Percentiles rank a stretch among this genome's conserved stretches.
These are phyloP conservation scores for Puccinia polysora DNA, from an alignment of 1,284 basidiomycete species.

Conservation along the genomic window DNA sequence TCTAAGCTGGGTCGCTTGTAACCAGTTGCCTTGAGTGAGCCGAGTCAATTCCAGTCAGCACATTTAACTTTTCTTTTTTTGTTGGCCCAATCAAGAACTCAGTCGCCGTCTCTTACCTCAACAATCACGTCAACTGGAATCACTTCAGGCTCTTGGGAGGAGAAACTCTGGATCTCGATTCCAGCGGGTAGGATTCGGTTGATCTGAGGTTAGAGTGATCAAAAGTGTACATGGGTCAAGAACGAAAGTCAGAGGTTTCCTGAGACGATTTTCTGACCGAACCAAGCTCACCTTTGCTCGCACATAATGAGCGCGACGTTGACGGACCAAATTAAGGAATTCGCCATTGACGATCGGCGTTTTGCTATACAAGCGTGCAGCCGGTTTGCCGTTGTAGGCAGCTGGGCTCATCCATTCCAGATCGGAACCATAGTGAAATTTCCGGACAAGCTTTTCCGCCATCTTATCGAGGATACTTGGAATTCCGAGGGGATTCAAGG, in stretches of 20 bases:
- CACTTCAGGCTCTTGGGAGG: not conserved
- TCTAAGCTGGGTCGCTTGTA: slow-evolving; percentile 17
- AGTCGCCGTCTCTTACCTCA: slow-evolving; percentile 5
- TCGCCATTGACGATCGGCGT: slow-evolving; percentile 40
- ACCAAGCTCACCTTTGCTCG: slow-evolving; percentile 1
- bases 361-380: slow-evolving; percentile 16
- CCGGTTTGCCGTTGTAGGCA: not conserved
- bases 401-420: slow-evolving; percentile 27
- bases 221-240: not conserved
- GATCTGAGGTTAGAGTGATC: not conserved
- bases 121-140: slow-evolving; percentile 31
- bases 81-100: too few species aligned
- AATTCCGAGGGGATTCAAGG: not conserved
- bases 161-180: slow-evolving; percentile 1
- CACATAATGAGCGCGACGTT: slow-evolving; percentile 25
- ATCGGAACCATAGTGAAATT: slow-evolving; percentile 21
- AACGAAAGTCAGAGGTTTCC: not conserved
- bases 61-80: not conserved
- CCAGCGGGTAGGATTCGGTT: slow-evolving; percentile 5
- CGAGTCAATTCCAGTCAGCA: not conserved
- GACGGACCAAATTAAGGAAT: slow-evolving; percentile 29
- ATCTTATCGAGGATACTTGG: slow-evolving; percentile 5
- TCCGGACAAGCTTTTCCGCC: slow-evolving; percentile 4
- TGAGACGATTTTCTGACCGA: not conserved
- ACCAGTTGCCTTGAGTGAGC: slow-evolving; percentile 24